Conservation (phyloP, 345 rosid species). For the Gossypium herbaceum region DNA sequence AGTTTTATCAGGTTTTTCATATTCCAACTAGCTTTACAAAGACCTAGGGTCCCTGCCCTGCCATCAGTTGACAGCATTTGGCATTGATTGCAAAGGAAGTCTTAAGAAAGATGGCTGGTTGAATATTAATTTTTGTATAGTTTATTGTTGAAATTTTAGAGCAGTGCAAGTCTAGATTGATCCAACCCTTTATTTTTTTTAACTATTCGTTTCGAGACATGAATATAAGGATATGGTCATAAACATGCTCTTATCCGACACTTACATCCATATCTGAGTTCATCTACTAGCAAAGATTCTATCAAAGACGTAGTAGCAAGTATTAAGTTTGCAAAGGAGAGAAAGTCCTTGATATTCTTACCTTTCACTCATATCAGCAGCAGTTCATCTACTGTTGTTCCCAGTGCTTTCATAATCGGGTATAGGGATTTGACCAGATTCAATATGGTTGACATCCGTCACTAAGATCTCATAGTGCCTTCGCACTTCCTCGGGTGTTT, state of each 20-base stretch:
- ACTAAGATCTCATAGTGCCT: conserved; percentile 77
- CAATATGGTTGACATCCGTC: conserved; percentile 61
- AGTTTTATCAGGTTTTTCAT: not conserved
- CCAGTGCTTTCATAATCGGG: conserved; percentile 51
- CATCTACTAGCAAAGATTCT: not conserved
- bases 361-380: conserved; percentile 14
- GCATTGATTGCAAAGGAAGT: not conserved
- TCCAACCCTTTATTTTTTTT: not conserved
- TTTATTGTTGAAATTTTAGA: no score
- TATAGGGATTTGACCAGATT: conserved; percentile 63
- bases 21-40: not conserved
- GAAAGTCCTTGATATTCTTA: not conserved
- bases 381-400: conserved; percentile 31
- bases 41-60: not conserved
- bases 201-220: not conserved
- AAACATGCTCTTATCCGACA: not conserved
- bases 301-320: no score
- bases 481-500: conserved; percentile 74
- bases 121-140: not conserved
- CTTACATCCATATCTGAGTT: no score
- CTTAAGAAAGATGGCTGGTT: not conserved
- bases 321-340: no score
- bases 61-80: conserved; percentile 7
- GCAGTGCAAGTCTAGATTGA: not conserved
- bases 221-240: not conserved